Percentiles rank a stretch among this genome's conserved stretches.
These are phyloP conservation scores for Moricandia moricandioides DNA, from an alignment of 345 rosid species.

Conservation along the genomic window DNA sequence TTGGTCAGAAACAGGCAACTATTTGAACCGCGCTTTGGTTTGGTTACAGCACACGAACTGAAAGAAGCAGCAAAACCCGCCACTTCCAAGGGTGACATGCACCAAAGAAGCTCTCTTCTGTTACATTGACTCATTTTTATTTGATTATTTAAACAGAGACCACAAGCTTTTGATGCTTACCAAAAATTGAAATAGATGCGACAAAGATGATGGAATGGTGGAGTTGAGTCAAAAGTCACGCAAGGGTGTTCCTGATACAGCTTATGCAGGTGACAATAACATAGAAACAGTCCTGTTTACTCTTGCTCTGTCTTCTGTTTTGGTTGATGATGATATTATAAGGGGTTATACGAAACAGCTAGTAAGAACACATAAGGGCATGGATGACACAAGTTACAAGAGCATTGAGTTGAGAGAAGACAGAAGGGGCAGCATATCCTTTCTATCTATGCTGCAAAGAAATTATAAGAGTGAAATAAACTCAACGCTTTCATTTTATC, in stretches of 20 bases:
- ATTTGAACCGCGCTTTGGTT: background rate
- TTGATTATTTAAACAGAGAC: slow-evolving; percentile 16
- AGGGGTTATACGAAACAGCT: slow-evolving; percentile 40
- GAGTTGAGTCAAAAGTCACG: background rate
- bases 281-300: background rate
- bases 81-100: slow-evolving; percentile 33
- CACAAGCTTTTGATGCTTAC: slow-evolving; percentile 11
- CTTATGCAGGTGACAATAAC: slow-evolving; percentile 16
- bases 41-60: slow-evolving; percentile 22
- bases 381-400: slow-evolving; percentile 49
- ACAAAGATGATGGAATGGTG: slow-evolving; percentile 27
- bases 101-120: slow-evolving; percentile 36
- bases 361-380: slow-evolving; percentile 63
- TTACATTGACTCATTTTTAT: slow-evolving; percentile 10
- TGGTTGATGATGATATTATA: background rate
- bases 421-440: background rate
- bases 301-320: background rate
- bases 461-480: background rate
- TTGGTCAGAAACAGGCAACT: background rate
- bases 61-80: slow-evolving; percentile 30
- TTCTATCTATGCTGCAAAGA: background rate
- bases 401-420: slow-evolving; percentile 59
- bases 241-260: too few species aligned
- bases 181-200: slow-evolving; percentile 36
- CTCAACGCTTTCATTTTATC: slow-evolving; percentile 8